Evolutionary conservation across 441 rosid species (phyloP).

Genomic region (Eutrema salsugineum): DNA sequence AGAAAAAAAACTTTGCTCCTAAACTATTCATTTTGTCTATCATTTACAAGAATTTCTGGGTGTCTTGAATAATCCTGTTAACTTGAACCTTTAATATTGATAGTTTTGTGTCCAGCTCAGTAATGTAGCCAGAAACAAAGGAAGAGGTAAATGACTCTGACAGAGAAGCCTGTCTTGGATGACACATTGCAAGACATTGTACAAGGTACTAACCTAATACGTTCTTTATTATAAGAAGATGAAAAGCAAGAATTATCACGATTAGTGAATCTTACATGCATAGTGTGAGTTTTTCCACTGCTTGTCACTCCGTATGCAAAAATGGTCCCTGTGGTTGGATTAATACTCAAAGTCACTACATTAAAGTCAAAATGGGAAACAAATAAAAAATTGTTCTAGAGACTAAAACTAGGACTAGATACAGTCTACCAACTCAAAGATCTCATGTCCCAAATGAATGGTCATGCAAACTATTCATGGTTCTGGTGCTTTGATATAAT

Average conservation of each 20-base stretch:
- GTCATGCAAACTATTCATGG: not conserved
- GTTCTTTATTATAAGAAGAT: not conserved
- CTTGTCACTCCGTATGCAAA: slow-evolving; percentile 99
- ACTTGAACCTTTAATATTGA: not conserved
- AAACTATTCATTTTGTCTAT: not conserved
- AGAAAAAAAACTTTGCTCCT: not conserved
- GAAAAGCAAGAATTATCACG: not conserved
- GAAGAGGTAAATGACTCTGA: not conserved
- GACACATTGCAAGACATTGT: not conserved
- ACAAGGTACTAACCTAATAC: not conserved
- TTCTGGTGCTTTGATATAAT: not conserved
- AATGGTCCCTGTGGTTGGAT: slow-evolving; percentile 70
- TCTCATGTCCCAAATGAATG: slow-evolving; percentile 4
- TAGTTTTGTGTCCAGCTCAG: not conserved
- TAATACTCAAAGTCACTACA: slow-evolving; percentile 23
- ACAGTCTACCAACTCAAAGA: not conserved
- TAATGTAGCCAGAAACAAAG: not conserved
- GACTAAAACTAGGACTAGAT: slow-evolving; percentile 2
- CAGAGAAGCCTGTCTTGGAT: not conserved
- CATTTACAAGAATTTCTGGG: not conserved
- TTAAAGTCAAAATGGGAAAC: not conserved
- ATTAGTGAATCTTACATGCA: slow-evolving; percentile 74
- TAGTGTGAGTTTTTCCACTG: slow-evolving; percentile 99
- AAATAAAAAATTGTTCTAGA: not conserved
- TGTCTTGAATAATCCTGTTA: not conserved